Evolutionary conservation across 768 basidiomycete species (phyloP), one percentile per base, ranked within the genome.

Genomic region (Lyophyllum atratum): DNA sequence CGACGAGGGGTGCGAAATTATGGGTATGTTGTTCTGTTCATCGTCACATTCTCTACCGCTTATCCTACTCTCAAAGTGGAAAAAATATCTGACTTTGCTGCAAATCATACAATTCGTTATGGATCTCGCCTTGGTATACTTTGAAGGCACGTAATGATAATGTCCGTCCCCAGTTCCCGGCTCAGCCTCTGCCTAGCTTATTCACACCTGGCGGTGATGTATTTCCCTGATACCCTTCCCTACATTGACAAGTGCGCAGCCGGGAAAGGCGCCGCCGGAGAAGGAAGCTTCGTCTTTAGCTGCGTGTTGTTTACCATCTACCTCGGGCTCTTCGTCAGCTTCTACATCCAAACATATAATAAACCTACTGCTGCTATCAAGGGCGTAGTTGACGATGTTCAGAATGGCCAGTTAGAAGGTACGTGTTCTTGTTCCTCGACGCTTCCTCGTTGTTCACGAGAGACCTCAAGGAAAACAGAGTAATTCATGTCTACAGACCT

Each of bases 91-190:
- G 59, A 99, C 97, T 37, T 86, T 83, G 24, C 90, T 99, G 89
- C 97, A 99, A 77, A 99, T 99, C 66, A 82, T 81, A 22, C 97
- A 99, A 75, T 99, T 98, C 70, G 73, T 98, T 60, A 87, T 98
- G 68, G 96, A 99, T 74, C 76, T 99, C 21, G 83, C 82, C 71
- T 75, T 90, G 54, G 92, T 95, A 60, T 98, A 97, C 81, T 97
- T 95, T 65, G 97, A 93, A 68, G 94, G 95, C 93, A 68, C 65
- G 95, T 88, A 6, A 2, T 52, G 7, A 42, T 49, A 19, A 21
- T n/a, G 34, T 55, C 25, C 40, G 1, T 59, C 9, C 11, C n/a
- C 14, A 54, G n/a, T 49, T 22, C 14, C 7, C 52, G 14, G 25
- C 22, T 45, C 57, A 56, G 59, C 39, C 46, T 47, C 63, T 19